Evolutionary conservation across 2,329 filamentous ascomycete species (phyloP), one percentile per base, ranked within the genome.

Genomic region (Fonsecaea pedrosoi): DNA sequence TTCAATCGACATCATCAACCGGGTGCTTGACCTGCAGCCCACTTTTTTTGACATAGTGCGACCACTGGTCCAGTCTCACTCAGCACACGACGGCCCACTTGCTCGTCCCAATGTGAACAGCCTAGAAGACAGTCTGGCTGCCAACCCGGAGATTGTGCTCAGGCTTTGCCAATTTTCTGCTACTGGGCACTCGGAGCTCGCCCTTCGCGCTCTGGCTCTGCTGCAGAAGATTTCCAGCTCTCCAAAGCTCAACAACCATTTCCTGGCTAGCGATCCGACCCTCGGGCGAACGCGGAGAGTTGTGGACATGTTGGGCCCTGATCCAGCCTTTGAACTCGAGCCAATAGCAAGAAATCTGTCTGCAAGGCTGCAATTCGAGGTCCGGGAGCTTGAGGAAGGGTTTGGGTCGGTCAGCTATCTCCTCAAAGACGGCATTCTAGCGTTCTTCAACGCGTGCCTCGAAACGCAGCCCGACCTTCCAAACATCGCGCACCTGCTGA

Each of bases 1-100:
- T 60, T 90, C 88, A n/a, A 87, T 99, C 38, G 88, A 96, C 74
- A 89, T 97, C 56, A 89, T 98, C 78, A 89, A 91, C 67, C 85
- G 91, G 70, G 88, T 96, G 3, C 84, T 98, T 76, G 91, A 94
- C 69, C 85, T 97, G 18, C 95, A 99, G 75, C 87, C 92, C 15
- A 98, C 94, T 0, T 99, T 96, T 76, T 85, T 96, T 50, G 90
- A 98, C 75, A 87, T 99, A 60, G 91, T 98, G 15, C 87, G 91
- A 61, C 92, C 94, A 2, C 79, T 92, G 10, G 83, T 97, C n/a
- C 63, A 66, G 32, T 64, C 68, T n/a, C 68, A 60, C 13, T 38
- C 55, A 7, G 34, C 56, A 9, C 45, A 66, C 18, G 60, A 68
- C 15, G 63, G 57, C 7, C 50, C 37, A 7, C 54, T 66, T 35